Evolutionary conservation across 305 asterid genomes (phyloP).

Genomic region (Solanum chacoense): DNA sequence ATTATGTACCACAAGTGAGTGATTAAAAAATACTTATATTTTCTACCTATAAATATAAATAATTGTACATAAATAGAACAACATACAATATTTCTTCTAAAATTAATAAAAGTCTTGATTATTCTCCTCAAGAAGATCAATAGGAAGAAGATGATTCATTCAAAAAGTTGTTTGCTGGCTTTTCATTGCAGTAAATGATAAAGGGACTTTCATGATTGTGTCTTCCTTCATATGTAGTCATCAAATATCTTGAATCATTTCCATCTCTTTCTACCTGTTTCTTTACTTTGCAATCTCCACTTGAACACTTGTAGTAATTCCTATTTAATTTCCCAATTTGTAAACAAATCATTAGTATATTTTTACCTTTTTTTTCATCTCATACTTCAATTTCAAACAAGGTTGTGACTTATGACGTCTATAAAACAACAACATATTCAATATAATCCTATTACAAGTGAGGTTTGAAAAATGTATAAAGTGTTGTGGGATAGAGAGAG

Average conservation of each 20-base stretch:
- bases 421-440: neutral
- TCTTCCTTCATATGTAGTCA: slow-evolving; percentile 19
- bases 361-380: neutral
- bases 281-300: slow-evolving; percentile 26
- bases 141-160: neutral
- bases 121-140: neutral
- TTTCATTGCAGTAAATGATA: neutral
- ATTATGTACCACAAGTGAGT: neutral
- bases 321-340: neutral
- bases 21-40: neutral
- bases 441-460: neutral
- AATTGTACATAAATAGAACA: neutral
- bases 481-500: neutral
- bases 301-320: slow-evolving; percentile 28
- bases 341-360: neutral
- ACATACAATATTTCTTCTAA: neutral
- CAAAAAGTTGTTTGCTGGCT: neutral
- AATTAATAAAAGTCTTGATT: neutral
- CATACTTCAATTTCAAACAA: neutral
- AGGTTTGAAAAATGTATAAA: neutral
- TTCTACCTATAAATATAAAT: neutral
- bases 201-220: slow-evolving; percentile 23
- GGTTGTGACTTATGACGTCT: neutral
- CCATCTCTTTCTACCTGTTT: slow-evolving; percentile 30
- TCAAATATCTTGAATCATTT: slow-evolving; percentile 19